Conservation (phyloP, 2,329 filamentous ascomycete species). For the Westerdykella sp. region DNA sequence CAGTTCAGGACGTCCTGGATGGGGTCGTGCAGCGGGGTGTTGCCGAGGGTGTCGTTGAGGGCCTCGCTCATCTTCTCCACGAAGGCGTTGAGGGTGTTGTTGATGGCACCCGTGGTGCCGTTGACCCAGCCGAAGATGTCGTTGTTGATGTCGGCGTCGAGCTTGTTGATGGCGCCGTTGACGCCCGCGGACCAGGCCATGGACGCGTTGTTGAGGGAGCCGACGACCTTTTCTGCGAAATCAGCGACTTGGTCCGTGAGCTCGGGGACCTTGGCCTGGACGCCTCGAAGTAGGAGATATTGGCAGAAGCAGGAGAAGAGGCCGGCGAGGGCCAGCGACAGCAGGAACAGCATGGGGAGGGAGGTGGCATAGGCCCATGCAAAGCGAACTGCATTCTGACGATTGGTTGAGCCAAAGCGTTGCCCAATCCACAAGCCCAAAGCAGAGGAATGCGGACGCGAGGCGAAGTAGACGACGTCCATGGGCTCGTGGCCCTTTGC, state of each 20-base stretch:
- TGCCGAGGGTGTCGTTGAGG: constrained; percentile 72
- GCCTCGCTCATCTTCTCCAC: constrained; percentile 68
- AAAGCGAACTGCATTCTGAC: constrained; percentile 73
- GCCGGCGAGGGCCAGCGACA: constrained; percentile 75
- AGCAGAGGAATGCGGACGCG: constrained; percentile 68
- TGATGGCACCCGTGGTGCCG: constrained; percentile 74
- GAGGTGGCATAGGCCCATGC: constrained; percentile 82
- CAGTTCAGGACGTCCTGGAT: constrained; percentile 77
- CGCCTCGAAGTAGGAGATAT: constrained; percentile 64
- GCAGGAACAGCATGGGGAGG: constrained; percentile 73
- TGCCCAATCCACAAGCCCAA: constrained; percentile 65
- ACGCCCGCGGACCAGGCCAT: constrained; percentile 68
- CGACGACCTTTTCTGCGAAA: constrained; percentile 73
- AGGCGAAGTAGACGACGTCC: constrained; percentile 83
- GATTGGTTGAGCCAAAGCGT: constrained; percentile 56
- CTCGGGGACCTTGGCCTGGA: constrained; percentile 70
- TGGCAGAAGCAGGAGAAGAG: constrained; percentile 79
- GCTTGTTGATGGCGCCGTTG: constrained; percentile 62
- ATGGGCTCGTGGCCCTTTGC: constrained; percentile 67
- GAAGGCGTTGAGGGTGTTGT: constrained; percentile 77
- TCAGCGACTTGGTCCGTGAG: constrained; percentile 68
- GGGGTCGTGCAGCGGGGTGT: constrained; percentile 71
- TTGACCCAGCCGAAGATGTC: constrained; percentile 84
- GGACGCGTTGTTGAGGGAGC: constrained; percentile 66
- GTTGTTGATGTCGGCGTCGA: constrained; percentile 69